Base-by-base conservation (phyloP, 192 early-diverging fungal genomes). In the Coemansia sp. region DNA sequence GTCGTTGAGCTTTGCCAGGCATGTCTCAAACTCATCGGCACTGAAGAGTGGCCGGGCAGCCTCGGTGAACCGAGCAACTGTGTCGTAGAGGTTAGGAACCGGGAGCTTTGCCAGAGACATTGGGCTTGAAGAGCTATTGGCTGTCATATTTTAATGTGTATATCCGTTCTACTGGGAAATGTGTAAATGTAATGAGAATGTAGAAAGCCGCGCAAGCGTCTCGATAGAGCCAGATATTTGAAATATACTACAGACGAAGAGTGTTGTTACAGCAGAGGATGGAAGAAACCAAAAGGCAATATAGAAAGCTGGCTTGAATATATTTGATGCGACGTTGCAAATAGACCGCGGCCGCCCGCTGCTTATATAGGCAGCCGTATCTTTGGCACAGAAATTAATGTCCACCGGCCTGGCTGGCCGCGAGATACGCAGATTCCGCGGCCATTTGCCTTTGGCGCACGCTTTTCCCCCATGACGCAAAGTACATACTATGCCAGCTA, bases 71-170 rank as follows among this genome's bases (percentile, higher is more conserved):
- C 82, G 72, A 7, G 72, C 58, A 23, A 77, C 67, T 1, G 86
- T 87, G 67, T 86, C 81, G 6, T 78, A 58, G 28, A 87, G 78
- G 59, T 83, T 78, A 0, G 86, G 86, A 20, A 87, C 65, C 2
- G 86, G 86, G 15, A 87, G 71, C 38, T 71, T 71, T 17, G 69
- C 74, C 34, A 86, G 74, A 0, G 67, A 47, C 3, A 64, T 34
- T 1, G 31, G 7, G 31, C 8, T 34, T 11, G 23, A 46, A 46
- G 42, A 59, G 57, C 38, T 46, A 17, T 46, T 46, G 42, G n/a
- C 42, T 3, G 42, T 15, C 42, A 46, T 46, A 17, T 46, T 46
- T 34, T 34, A 34, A 34, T 34, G 31, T 6, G 31, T 34, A 34
- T 34, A 34, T 34, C 31, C 6, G 31, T 34, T 34, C 31, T 34